Evolutionary conservation across 1,284 basidiomycete genomes (phyloP).

Genomic region (Sanguinoderma infundibulare): DNA sequence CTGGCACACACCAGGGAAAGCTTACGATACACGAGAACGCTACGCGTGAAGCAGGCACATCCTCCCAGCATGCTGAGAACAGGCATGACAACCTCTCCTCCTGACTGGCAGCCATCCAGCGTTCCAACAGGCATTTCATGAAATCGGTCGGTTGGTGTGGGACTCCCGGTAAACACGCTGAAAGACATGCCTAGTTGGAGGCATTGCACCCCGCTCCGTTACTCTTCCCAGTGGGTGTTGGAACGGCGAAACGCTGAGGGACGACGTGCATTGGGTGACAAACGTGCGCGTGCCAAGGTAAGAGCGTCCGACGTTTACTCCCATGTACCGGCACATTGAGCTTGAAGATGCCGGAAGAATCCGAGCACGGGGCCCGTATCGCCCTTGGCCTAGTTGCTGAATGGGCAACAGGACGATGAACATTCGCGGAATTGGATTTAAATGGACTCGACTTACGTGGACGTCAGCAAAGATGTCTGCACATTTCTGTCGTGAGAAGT

Average conservation of each 20-base stretch:
- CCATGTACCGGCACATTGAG: neutral
- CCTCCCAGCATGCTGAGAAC: constrained; percentile 1
- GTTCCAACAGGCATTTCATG: neutral
- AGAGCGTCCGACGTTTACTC: neutral
- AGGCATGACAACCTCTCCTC: neutral
- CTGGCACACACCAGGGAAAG: neutral
- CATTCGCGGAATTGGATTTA: too few species aligned
- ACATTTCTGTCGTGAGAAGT: too few species aligned
- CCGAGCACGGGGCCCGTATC: too few species aligned
- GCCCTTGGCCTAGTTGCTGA: too few species aligned
- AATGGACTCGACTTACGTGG: too few species aligned
- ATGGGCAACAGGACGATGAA: too few species aligned
- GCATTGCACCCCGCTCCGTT: neutral
- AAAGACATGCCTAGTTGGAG: neutral
- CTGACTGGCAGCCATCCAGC: neutral
- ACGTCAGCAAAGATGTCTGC: too few species aligned
- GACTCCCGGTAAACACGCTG: neutral
- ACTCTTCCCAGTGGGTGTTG: neutral
- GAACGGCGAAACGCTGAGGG: neutral
- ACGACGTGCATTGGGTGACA: neutral
- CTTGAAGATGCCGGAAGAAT: too few species aligned
- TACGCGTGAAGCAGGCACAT: neutral
- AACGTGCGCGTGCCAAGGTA: neutral
- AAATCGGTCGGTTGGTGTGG: constrained; percentile 8
- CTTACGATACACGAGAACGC: neutral